A percentile compares a stretch with the other conserved stretches of the same genome.
phyloP scores from a whole-genome alignment of 768 basidiomycete species.

The Cystofilobasidium bisporidii region DNA sequence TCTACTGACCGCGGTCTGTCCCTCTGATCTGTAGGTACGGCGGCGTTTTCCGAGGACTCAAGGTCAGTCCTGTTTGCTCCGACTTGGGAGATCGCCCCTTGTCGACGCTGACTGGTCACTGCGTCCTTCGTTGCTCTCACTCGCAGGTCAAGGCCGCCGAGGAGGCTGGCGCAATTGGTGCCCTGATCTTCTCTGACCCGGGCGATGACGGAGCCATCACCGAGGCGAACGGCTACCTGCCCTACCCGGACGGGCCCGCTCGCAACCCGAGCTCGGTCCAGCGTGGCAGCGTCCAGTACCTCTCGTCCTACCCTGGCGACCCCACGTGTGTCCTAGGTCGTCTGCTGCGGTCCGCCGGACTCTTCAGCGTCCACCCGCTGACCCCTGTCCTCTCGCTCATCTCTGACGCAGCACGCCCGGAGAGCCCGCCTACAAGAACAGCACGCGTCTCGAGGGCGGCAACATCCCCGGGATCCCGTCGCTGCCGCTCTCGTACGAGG shows the following conservation, averaged over 20 bases:
- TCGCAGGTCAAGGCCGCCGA: conserved; percentile 69
- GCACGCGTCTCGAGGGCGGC: conserved; percentile 46
- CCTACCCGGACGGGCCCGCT: conserved; percentile 76
- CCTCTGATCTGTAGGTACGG: conserved; percentile 31
- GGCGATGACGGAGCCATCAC: conserved; percentile 60
- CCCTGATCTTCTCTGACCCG: conserved; percentile 72
- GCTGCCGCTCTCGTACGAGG: conserved; percentile 80
- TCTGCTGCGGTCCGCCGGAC: too few species aligned
- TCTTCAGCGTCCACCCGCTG: not conserved
- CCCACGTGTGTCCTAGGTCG: conserved; percentile 43
- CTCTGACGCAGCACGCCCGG: conserved; percentile 46
- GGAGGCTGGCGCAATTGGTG: conserved; percentile 63
- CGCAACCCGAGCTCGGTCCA: conserved; percentile 74
- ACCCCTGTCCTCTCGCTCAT: not conserved
- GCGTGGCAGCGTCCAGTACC: conserved; percentile 69
- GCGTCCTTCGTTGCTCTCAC: not conserved
- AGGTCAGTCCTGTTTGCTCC: conserved; percentile 44
- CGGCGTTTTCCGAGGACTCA: conserved; percentile 69
- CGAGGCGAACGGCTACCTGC: conserved; percentile 5
- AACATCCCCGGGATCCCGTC: conserved; percentile 71
- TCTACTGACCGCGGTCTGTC: too few species aligned
- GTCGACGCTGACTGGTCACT: conserved; percentile 12
- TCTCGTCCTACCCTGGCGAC: conserved; percentile 46
- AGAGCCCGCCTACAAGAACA: conserved; percentile 73
- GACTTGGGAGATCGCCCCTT: conserved; percentile 24